A percentile compares a stretch with the other conserved stretches of the same genome.
Evolutionary conservation across 2,329 filamentous ascomycete genomes (phyloP).

Genomic region (Fusarium foetens): DNA sequence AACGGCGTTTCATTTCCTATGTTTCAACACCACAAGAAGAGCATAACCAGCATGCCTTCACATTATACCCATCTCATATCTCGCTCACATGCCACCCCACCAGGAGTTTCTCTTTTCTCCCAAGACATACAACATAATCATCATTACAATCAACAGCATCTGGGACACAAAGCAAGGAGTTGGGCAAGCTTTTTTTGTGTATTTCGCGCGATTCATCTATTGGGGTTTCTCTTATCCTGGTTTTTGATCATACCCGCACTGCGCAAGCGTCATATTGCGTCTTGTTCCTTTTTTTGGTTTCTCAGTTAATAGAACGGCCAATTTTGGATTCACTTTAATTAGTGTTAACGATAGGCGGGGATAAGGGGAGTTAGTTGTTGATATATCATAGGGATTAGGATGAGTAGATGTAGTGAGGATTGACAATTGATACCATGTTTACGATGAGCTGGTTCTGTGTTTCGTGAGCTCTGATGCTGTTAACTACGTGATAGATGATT

Average conservation of each 20-base stretch:
- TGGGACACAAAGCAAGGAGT: constrained; percentile 43
- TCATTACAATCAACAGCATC: constrained; percentile 35
- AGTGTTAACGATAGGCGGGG: constrained; percentile 17
- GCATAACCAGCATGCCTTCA: constrained; percentile 36
- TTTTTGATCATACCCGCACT: constrained; percentile 35
- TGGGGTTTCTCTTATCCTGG: constrained; percentile 22
- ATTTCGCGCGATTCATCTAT: constrained; percentile 28
- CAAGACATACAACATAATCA: constrained; percentile 22
- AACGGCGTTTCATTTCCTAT: constrained; percentile 33
- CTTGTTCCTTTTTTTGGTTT: constrained; percentile 15
- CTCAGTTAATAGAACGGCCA: constrained; percentile 5
- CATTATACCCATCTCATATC: constrained; percentile 30
- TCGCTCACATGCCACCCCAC: constrained; percentile 1
- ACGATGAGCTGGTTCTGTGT: not conserved
- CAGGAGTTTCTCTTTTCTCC: not conserved
- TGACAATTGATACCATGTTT: constrained; percentile 43
- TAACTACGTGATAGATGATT: not conserved
- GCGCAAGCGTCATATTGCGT: constrained; percentile 11
- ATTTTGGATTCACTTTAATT: constrained; percentile 24
- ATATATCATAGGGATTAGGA: constrained; percentile 17
- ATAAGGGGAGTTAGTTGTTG: constrained; percentile 20
- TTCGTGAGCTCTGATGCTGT: not conserved
- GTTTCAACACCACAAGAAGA: constrained; percentile 33
- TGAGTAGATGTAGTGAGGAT: constrained; percentile 30
- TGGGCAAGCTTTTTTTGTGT: constrained; percentile 35